A percentile compares a stretch with the other conserved stretches of the same genome.
Evolutionary conservation across 2,329 filamentous ascomycete genomes (phyloP).

Genomic region (Penicillium sp.): DNA sequence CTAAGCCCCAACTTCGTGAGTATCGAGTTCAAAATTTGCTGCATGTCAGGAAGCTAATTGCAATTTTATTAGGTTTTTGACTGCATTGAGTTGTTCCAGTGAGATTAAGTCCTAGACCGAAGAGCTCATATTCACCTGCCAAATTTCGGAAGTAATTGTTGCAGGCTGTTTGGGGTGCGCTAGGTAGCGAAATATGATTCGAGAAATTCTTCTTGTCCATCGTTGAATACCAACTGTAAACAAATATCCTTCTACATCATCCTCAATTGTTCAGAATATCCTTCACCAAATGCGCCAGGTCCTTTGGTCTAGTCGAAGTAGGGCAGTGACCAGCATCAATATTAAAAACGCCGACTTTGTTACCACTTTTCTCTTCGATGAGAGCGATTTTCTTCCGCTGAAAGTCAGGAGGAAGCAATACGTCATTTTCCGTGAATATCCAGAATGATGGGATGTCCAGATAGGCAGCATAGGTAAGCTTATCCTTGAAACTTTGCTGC

Average conservation of each 20-base stretch:
- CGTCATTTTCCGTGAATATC: neutral
- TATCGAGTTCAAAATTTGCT: neutral
- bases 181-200: too few relatives aligned
- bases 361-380: neutral
- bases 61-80: constrained; percentile 30
- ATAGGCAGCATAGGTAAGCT: neutral
- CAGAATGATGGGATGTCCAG: neutral
- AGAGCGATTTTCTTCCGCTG: neutral
- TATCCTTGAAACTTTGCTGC: neutral
- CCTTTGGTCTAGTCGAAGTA: neutral
- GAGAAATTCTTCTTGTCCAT: too few relatives aligned
- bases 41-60: neutral
- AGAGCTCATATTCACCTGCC: neutral
- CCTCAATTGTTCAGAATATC: neutral
- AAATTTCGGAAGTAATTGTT: too few relatives aligned
- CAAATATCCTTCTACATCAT: too few relatives aligned
- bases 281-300: neutral
- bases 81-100: constrained; percentile 37
- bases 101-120: neutral
- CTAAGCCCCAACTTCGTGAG: constrained; percentile 60
- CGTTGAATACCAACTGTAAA: too few relatives aligned
- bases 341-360: neutral
- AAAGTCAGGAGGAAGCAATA: neutral
- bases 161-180: too few relatives aligned
- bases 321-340: neutral